Conservation (phyloP, 305 asterid species). For the Fraxinus velutina region DNA sequence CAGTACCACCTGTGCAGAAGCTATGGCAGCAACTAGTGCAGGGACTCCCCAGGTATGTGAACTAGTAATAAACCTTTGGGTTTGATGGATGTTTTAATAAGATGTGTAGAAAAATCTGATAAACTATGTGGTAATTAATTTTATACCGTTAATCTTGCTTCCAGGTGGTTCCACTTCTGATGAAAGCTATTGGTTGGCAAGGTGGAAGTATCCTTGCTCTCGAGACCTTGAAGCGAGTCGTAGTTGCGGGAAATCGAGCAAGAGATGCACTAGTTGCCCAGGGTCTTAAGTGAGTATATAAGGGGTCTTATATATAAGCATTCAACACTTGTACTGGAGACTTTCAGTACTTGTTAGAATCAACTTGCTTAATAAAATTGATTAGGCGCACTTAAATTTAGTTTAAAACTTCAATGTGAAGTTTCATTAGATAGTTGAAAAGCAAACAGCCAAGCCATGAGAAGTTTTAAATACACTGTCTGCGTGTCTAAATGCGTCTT, state of each 20-base stretch:
- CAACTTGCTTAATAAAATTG: not conserved
- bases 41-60: conserved; percentile 87
- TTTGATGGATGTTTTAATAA: conserved; percentile 8
- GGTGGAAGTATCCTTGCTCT: conserved; percentile 99
- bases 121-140: conserved; percentile 1
- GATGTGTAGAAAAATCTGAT: conserved; percentile 6
- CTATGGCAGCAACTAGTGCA: conserved; percentile 98
- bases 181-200: conserved; percentile 99
- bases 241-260: conserved; percentile 94
- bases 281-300: conserved; percentile 80
- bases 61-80: not conserved
- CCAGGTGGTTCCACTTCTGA: conserved; percentile 95
- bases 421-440: not conserved
- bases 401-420: not conserved
- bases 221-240: conserved; percentile 95
- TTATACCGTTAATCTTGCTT: conserved; percentile 24
- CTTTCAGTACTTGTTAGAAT: not conserved
- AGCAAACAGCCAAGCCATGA: not conserved
- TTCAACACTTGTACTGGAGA: not conserved
- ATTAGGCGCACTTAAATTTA: not conserved
- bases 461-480: not conserved
- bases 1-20: conserved; percentile 97
- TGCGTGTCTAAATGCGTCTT: not conserved
- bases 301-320: not conserved
- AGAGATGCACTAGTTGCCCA: conserved; percentile 98